phyloP scores from a whole-genome alignment of 1,284 basidiomycete species.

The Pseudozyma hubeiensis region DNA sequence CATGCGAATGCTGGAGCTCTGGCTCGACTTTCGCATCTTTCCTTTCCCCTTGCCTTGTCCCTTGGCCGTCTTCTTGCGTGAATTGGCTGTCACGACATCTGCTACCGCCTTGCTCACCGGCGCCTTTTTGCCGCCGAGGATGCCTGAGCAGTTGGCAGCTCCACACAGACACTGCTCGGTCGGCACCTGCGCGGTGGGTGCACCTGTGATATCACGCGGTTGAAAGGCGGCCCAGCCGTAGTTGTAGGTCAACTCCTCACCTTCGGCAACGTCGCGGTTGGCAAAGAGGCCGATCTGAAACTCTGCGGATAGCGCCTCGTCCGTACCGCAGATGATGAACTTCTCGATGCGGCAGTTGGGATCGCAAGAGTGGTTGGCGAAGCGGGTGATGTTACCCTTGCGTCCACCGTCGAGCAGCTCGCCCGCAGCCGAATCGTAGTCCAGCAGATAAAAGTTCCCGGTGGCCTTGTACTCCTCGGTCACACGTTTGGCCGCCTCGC shows the following conservation, averaged over 20 bases:
- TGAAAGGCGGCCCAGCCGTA: slow-evolving; percentile 63
- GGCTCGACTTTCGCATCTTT: slow-evolving; percentile 10
- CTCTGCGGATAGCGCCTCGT: slow-evolving; percentile 58
- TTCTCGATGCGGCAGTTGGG: slow-evolving; percentile 65
- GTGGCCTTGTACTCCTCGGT: slow-evolving; percentile 54
- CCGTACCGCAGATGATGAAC: slow-evolving; percentile 62
- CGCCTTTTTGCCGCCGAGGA: slow-evolving; percentile 58
- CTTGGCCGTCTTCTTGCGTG: slow-evolving; percentile 35
- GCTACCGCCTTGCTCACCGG: slow-evolving; percentile 11
- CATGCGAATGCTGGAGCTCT: slow-evolving; percentile 16
- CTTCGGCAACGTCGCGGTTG: slow-evolving; percentile 57
- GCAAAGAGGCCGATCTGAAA: slow-evolving; percentile 65
- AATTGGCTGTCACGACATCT: slow-evolving; percentile 8
- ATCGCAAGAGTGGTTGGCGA: slow-evolving; percentile 65
- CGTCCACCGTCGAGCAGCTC: slow-evolving; percentile 63
- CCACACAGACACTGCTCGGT: slow-evolving; percentile 55
- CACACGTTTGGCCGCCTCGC: slow-evolving; percentile 55
- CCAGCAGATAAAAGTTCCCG: slow-evolving; percentile 63
- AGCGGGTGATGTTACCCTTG: slow-evolving; percentile 63
- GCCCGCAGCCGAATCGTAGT: slow-evolving; percentile 63
- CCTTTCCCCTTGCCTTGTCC: slow-evolving; percentile 31
- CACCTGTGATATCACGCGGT: slow-evolving; percentile 52
- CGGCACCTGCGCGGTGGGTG: slow-evolving; percentile 24
- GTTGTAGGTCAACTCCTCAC: slow-evolving; percentile 66
- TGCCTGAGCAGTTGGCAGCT: slow-evolving; percentile 54